Evolutionary conservation across 352 stramenopile species (phyloP), one percentile per base, ranked within the genome.

Genomic region (Pythium aphanidermatum): DNA sequence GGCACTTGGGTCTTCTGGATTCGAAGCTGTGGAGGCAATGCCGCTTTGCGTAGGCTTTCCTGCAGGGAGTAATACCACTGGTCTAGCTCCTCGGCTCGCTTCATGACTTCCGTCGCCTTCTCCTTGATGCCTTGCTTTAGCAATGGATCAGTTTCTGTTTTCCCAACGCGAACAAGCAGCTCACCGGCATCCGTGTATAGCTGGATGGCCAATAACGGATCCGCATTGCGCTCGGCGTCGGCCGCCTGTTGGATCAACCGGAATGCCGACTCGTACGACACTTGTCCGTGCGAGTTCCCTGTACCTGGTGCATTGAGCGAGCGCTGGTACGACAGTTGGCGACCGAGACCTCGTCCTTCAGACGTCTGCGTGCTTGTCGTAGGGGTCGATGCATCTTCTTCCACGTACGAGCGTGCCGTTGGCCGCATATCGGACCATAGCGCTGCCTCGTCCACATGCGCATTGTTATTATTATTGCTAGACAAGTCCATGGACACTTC

Each of bases 201-300:
- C 26, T 73, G 49, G 45, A 71, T 71, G n/a, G 67, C 63, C 2
- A 62, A 49, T 17, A 69, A 19, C 5, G 67, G 60, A 23, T 71
- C 55, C 3, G 46, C 63, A 29, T 42, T 46, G 19, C 53, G 60
- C 38, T 74, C 67, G 14, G 63, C 60, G 7, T 77, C 63, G 13
- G 60, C 63, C n/a, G 67, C 67, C 29, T 67, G 59, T 34, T 77
- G 63, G 23, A 77, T 70, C 28, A 77, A 46, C 5, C 67, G 67
- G 39, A 77, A 77, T 4, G 67, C 67, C 3, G 60, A 58, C 39
- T 77, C 63, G 42, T 74, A 74, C 36, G 67, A 64, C 26, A 65
- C 54, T 13, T 66, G 50, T 7, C 51, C 51, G n/a, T 46, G 51
- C 17, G 33, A 10, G 9, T 52, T 52, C 4, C 13, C 14, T 5